Evolutionary conservation across 495 filamentous ascomycete genomes (phyloP), one percentile per base, ranked within the genome.

Genomic region (Penicillium paradoxum): DNA sequence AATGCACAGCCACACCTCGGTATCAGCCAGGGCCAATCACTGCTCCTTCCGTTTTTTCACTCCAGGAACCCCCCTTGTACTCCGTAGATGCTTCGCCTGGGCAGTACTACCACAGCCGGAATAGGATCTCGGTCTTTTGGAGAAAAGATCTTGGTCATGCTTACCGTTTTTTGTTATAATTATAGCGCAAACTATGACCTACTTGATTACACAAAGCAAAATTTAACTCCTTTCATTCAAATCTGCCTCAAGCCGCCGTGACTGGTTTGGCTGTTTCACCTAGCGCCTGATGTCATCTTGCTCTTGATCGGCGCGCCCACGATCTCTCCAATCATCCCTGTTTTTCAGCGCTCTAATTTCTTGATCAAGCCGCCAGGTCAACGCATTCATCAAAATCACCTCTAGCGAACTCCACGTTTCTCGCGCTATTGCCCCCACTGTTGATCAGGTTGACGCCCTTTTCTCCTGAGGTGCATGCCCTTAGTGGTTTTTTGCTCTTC

Each of bases 231-330:
- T 33, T 49, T 43, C 29, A 44, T 47, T 34, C 54, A 2, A 33
- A 49, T 58, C 49, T 53, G 30, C 33, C 49, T 56, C 39, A 51
- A 57, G 57, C 55, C 54, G 48, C 54, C 44, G 45, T 40, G 33
- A 49, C 48, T 56, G 55, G 33, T 53, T 57, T 57, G 51, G 56
- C 49, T 55, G 68, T 73, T 73, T 71, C 68, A 69, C 65, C 53
- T 65, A 56, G 65, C 71, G 69, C 71, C 56, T 74, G 69, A 74
- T 74, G 71, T 74, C 71, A 73, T 72, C 56, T 47, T 46, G 53
- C 50, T 54, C 34, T 8, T 48, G 66, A 72, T 68, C 66, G 51
- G 53, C 63, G 43, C 38, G 32, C 49, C 54, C 63, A 51, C 52
- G 55, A 53, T 54, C 29, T 46, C 57, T 60, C 57, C 63, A 64